Evolutionary conservation across 306 rosid genomes (phyloP).

Genomic region (Morella rubra): DNA sequence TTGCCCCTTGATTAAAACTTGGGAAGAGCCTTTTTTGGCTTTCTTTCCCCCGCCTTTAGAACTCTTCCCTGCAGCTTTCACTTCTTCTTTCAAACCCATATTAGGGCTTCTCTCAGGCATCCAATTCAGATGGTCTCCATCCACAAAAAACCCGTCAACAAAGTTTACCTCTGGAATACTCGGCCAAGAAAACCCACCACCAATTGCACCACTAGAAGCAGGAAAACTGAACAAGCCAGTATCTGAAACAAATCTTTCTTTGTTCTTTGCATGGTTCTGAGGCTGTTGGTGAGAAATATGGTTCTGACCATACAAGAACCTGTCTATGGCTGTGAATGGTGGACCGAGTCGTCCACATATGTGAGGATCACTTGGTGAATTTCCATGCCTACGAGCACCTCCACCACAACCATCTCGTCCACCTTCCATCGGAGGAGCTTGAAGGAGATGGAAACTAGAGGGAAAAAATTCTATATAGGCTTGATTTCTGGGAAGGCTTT

Average conservation of each 20-base stretch:
- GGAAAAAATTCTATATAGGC: slow-evolving; percentile 22
- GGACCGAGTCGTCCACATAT: slow-evolving; percentile 31
- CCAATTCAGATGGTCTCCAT: slow-evolving; percentile 38
- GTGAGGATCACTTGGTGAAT: slow-evolving; percentile 6
- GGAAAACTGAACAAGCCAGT: slow-evolving; percentile 14
- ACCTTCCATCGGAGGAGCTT: slow-evolving; percentile 41
- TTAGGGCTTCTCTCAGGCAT: slow-evolving; percentile 18
- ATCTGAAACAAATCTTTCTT: slow-evolving; percentile 6
- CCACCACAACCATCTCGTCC: slow-evolving; percentile 12
- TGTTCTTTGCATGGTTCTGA: slow-evolving; percentile 26
- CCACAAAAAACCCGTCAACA: slow-evolving; percentile 24
- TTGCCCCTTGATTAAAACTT: slow-evolving; percentile 70
- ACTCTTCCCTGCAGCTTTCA: slow-evolving; percentile 17
- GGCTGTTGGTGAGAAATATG: slow-evolving; percentile 23
- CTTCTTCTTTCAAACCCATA: slow-evolving; percentile 24
- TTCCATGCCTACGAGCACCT: slow-evolving; percentile 18
- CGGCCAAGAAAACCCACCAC: slow-evolving; percentile 26
- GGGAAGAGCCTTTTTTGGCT: slow-evolving; percentile 34
- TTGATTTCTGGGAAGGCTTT: slow-evolving; percentile 24
- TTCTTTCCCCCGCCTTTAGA: slow-evolving; percentile 37
- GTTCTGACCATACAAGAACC: slow-evolving; percentile 50
- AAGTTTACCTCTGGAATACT: slow-evolving; percentile 25
- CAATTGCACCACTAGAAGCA: slow-evolving; percentile 29
- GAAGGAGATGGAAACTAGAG: slow-evolving; percentile 14
- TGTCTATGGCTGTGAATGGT: slow-evolving; percentile 67